Evolutionary conservation across 164 flowering plant genomes (phyloP), one percentile per base, ranked within the genome.

Genomic region (Santalum album): DNA sequence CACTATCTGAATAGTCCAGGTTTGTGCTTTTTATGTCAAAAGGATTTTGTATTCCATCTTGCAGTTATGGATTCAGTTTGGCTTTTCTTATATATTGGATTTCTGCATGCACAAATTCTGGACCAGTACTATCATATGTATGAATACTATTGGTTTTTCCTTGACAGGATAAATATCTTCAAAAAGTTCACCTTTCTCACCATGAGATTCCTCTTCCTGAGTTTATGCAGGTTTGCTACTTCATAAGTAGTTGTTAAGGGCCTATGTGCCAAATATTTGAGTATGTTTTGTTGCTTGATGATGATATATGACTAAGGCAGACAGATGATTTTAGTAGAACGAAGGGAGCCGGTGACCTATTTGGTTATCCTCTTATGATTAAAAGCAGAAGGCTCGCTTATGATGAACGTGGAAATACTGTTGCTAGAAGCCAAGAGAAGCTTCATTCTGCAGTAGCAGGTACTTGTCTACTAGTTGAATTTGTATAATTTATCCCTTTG

Each of bases 401-500:
- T 79, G 99, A 92, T 79, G 97, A 97, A 18, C 94, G 95, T 59
- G 99, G 99, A 55, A 92, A 92, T 85, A 91, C 91, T 74, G 95
- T 86, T 67, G 98, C 91, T 48, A 74, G 74, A 59, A 72, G 62
- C 49, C 75, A 78, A 68, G 81, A 77, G 29, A 85, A 82, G 63
- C 67, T 92, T 63, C 67, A 86, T 65, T 74, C 82, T 70, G 90
- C 96, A 25, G 69, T 92, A 22, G 53, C 72, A 35, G 88, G 98
- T 87, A 78, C 65, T 22, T 49, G 4, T 29, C 9, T 3, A 29
- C 9, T 29, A 9, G 34, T 9, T 29, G 34, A 29, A 29, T 29
- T 29, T 29, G 34, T 3, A 29, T 29, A n/a, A n/a, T n/a, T n/a
- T n/a, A n/a, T n/a, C n/a, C n/a, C n/a, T n/a, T n/a, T n/a, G n/a